These are phyloP conservation scores for Mortierella sp. DNA, from an alignment of 371 early-diverging fungal species.

Conservation along the genomic window DNA sequence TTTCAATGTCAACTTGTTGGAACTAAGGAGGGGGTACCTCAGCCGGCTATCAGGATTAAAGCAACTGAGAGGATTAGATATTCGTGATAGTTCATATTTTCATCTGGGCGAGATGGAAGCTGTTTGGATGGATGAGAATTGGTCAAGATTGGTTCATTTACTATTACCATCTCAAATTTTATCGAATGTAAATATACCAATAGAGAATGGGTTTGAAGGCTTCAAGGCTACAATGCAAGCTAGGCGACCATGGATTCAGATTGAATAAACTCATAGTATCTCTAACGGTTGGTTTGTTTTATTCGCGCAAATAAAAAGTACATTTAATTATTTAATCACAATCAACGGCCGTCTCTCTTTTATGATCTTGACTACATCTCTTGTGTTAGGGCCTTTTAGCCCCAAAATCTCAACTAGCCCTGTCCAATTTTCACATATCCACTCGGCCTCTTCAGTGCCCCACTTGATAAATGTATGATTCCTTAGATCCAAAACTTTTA, in stretches of 20 bases:
- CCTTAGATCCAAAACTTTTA: constrained; percentile 16
- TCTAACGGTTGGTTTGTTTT: no score
- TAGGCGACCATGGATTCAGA: neutral
- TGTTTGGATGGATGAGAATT: neutral
- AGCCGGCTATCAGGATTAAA: neutral
- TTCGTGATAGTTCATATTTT: neutral
- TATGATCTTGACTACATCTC: neutral
- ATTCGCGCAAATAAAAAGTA: no score
- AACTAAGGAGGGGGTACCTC: neutral
- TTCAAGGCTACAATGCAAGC: neutral
- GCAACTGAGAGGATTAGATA: neutral
- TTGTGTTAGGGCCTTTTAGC: neutral
- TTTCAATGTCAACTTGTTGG: neutral
- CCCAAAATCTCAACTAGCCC: constrained; percentile 11
- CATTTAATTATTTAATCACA: no score
- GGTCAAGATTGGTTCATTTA: neutral
- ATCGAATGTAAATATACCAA: no score
- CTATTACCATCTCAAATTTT: no score
- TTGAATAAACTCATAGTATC: neutral
- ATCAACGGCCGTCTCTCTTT: constrained; percentile 2
- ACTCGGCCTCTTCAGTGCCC: constrained; percentile 4
- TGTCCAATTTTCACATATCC: constrained; percentile 15
- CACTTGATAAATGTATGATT: constrained; percentile 15
- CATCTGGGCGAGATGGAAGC: neutral
- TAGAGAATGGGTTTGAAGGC: neutral